phyloP scores from a whole-genome alignment of 768 basidiomycete genomes.

The Lactarius hatsudake region DNA sequence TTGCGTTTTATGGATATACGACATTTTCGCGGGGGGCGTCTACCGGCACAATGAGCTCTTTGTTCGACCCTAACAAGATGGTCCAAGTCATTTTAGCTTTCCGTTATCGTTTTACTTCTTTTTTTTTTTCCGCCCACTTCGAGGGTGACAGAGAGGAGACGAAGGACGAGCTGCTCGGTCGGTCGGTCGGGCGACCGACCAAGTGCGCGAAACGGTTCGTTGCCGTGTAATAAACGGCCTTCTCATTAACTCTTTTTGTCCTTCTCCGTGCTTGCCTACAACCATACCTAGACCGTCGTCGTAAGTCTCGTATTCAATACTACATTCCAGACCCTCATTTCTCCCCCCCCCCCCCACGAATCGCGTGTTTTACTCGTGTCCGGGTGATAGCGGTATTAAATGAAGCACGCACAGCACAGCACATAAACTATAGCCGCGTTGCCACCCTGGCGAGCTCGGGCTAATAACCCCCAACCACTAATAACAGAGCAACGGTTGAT shows the following conservation, averaged over 20 bases:
- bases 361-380: conserved; percentile 22
- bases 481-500: not conserved
- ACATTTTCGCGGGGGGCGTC: not conserved
- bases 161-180: not conserved
- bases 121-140: not conserved
- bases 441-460: conserved; percentile 1
- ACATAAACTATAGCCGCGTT: conserved; percentile 9
- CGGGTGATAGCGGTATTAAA: conserved; percentile 9
- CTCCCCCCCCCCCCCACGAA: too few relatives aligned
- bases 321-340: conserved; percentile 19
- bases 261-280: conserved; percentile 18
- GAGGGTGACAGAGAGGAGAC: not conserved
- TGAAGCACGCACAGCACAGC: not conserved
- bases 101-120: not conserved
- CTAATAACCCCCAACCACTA: not conserved
- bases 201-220: conserved; percentile 20
- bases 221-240: conserved; percentile 10
- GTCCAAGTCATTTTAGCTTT: not conserved
- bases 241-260: not conserved
- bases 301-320: not conserved
- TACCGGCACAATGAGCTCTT: not conserved
- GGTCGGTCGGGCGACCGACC: not conserved
- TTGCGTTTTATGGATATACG: not conserved
- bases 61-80: not conserved
- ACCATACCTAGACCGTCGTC: conserved; percentile 13